phyloP scores from a whole-genome alignment of 1,139 yeast genomes.

The Fermentozyma sake region DNA sequence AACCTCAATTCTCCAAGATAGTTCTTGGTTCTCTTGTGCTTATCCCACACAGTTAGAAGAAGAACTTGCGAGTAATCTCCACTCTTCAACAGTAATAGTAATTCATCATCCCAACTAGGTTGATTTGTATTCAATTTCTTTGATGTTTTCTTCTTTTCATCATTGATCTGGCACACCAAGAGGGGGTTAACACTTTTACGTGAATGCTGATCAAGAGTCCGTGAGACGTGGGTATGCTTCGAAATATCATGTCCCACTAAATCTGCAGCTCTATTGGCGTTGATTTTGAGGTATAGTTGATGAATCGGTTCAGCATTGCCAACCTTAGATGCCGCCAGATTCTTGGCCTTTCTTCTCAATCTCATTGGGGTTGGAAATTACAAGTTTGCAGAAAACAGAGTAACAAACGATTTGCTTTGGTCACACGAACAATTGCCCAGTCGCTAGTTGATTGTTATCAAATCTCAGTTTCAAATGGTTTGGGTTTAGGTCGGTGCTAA shows the following conservation, averaged over 20 bases:
- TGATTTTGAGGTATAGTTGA: slow-evolving; percentile 25
- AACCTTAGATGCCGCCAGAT: neutral
- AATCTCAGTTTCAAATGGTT: no score
- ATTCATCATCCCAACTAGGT: slow-evolving; percentile 44
- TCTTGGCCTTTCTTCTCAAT: slow-evolving; percentile 3
- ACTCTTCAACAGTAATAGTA: slow-evolving; percentile 27
- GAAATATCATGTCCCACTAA: slow-evolving; percentile 10
- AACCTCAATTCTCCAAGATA: slow-evolving; percentile 58
- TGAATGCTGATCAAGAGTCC: slow-evolving; percentile 1
- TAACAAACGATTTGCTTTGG: no score
- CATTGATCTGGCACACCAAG: slow-evolving; percentile 31
- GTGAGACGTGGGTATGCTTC: slow-evolving; percentile 1
- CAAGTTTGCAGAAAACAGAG: no score
- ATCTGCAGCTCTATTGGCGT: slow-evolving; percentile 40
- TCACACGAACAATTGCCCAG: no score
- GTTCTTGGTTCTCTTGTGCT: slow-evolving; percentile 38
- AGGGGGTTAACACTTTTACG: slow-evolving; percentile 32
- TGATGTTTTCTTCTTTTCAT: slow-evolving; percentile 24
- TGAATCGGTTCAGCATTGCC: slow-evolving; percentile 1
- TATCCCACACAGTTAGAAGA: slow-evolving; percentile 42
- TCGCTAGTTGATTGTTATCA: no score
- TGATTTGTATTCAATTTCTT: slow-evolving; percentile 34
- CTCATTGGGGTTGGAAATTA: slow-evolving; percentile 7
- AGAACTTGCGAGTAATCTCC: slow-evolving; percentile 30
- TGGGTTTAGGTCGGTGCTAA: no score